These are phyloP conservation scores for Xylaria bambusicola DNA, from an alignment of 495 filamentous ascomycete genomes.

Conservation along the genomic window DNA sequence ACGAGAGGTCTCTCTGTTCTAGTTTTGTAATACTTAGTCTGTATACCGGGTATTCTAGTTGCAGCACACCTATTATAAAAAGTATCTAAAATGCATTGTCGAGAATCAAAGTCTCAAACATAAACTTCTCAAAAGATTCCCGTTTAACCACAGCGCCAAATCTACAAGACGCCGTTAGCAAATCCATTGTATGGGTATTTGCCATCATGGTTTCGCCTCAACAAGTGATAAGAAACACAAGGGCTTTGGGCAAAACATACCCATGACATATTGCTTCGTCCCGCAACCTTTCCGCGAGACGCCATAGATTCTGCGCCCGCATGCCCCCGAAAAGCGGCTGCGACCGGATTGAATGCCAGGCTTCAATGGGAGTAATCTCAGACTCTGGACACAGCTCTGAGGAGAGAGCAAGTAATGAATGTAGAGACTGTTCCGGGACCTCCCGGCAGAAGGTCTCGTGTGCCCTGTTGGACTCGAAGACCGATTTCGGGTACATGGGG, in stretches of 20 bases:
- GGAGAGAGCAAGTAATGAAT: slow-evolving; percentile 32
- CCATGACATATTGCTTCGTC: slow-evolving; percentile 23
- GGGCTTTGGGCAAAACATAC: neutral
- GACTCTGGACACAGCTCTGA: slow-evolving; percentile 31
- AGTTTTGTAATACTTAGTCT: too few species aligned
- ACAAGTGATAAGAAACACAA: neutral
- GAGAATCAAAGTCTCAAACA: slow-evolving; percentile 11
- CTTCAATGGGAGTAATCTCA: slow-evolving; percentile 40
- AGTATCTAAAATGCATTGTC: slow-evolving; percentile 12
- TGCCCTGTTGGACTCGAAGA: neutral
- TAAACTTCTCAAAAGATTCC: slow-evolving; percentile 14
- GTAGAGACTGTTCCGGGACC: slow-evolving; percentile 24
- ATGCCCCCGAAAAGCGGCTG: slow-evolving; percentile 28
- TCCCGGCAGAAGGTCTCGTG: slow-evolving; percentile 3
- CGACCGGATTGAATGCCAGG: slow-evolving; percentile 37
- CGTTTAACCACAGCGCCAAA: slow-evolving; percentile 22
- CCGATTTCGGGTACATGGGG: neutral
- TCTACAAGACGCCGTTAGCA: slow-evolving; percentile 13
- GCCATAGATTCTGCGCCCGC: slow-evolving; percentile 7
- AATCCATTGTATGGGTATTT: neutral
- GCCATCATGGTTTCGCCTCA: neutral
- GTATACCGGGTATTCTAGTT: too few species aligned
- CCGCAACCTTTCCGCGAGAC: slow-evolving; percentile 17
- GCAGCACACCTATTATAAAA: too few species aligned
- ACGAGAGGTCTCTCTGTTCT: too few species aligned